These are phyloP conservation scores for Canna indica DNA, from an alignment of 176 grass and related monocot species.

Conservation along the genomic window DNA sequence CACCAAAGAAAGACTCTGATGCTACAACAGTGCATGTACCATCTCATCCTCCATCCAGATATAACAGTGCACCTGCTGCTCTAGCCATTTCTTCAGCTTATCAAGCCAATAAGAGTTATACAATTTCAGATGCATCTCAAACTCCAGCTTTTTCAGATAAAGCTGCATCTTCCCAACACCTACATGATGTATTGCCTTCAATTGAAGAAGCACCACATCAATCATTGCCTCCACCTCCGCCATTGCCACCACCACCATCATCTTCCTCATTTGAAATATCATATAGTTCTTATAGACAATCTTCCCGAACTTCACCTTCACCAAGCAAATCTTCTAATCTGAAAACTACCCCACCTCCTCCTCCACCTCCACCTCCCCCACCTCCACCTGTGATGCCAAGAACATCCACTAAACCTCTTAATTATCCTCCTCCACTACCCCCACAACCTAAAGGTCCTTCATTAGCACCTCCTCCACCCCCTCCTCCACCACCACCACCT, in stretches of 20 bases:
- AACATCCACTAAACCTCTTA: background rate
- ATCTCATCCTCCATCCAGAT: slow-evolving; percentile 75
- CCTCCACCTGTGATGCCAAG: background rate
- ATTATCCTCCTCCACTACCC: slow-evolving; percentile 14
- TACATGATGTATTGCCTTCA: background rate
- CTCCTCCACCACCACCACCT: slow-evolving; percentile 22
- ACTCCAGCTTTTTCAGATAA: slow-evolving; percentile 6
- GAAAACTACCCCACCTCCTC: slow-evolving; percentile 26
- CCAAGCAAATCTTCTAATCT: slow-evolving; percentile 19
- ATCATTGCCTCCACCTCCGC: slow-evolving; percentile 9
- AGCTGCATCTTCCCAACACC: slow-evolving; percentile 11
- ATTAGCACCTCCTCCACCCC: slow-evolving; percentile 15
- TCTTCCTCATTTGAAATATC: slow-evolving; percentile 11
- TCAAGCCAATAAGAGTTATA: slow-evolving; percentile 29
- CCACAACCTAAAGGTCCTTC: slow-evolving; percentile 1
- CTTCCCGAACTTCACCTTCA: slow-evolving; percentile 23
- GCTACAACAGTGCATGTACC: slow-evolving; percentile 48
- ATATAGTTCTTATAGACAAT: background rate
- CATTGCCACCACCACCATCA: slow-evolving; percentile 19
- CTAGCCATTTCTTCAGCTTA: slow-evolving; percentile 45
- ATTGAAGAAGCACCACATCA: background rate
- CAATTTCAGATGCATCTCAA: slow-evolving; percentile 14
- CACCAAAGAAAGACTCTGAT: slow-evolving; percentile 63
- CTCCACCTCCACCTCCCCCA: slow-evolving; percentile 24
- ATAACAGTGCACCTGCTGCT: slow-evolving; percentile 68